Conservation (phyloP, 202 grass and related monocot species). For the Saccharum hybrid region DNA sequence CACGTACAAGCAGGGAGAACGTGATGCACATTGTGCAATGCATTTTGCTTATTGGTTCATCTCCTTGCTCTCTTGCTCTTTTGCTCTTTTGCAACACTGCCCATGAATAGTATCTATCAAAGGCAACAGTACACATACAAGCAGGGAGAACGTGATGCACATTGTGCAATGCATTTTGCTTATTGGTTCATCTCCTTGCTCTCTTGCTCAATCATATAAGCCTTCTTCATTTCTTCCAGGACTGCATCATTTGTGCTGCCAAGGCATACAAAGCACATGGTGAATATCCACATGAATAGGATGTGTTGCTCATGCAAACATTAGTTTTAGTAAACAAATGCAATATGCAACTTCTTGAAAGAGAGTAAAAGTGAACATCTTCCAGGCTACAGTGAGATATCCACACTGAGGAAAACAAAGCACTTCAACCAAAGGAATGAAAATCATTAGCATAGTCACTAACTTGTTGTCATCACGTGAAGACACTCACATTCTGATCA, state of each 20-base stretch:
- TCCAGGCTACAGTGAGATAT: background rate
- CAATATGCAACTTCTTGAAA: background rate
- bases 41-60: conserved; percentile 49
- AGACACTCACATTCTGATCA: background rate
- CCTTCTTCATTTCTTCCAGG: conserved; percentile 96
- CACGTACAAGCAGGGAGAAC: conserved; percentile 36
- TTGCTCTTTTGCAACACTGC: too few species aligned
- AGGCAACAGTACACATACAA: conserved; percentile 36
- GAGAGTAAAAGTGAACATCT: background rate
- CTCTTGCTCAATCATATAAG: conserved; percentile 76
- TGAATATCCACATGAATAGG: conserved; percentile 32
- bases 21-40: background rate
- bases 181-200: conserved; percentile 62
- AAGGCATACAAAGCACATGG: conserved; percentile 39
- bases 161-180: conserved; percentile 2
- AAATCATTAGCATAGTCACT: background rate
- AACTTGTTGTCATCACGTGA: background rate
- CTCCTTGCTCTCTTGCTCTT: conserved; percentile 74
- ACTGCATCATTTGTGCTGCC: conserved; percentile 80
- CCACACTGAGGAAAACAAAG: conserved; percentile 15
- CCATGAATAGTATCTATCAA: conserved; percentile 35
- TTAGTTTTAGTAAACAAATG: background rate
- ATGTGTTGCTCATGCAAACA: conserved; percentile 25
- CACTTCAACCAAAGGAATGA: background rate
- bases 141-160: background rate